Evolutionary conservation across 129 eudicot genomes (phyloP).

Genomic region (Tagetes patula): DNA sequence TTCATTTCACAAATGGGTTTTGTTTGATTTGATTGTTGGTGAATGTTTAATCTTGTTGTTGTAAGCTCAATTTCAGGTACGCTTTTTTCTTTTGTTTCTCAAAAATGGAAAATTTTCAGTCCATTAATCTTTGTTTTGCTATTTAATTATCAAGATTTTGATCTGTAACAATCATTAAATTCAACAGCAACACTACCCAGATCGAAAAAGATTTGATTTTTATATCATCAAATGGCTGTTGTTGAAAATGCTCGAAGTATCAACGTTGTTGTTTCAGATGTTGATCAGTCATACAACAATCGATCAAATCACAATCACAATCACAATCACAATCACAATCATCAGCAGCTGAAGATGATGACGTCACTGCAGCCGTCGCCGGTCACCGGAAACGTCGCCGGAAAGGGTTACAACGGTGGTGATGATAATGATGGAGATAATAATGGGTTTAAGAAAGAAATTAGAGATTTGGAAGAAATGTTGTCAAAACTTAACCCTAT

Average conservation of each 20-base stretch:
- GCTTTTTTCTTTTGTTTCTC: constrained; percentile 25
- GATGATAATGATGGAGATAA: constrained; percentile 29
- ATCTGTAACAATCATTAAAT: constrained; percentile 7
- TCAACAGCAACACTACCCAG: constrained; percentile 28
- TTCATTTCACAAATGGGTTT: constrained; percentile 15
- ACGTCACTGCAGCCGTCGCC: constrained; percentile 15
- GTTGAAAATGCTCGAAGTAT: constrained; percentile 17
- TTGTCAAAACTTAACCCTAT: constrained; percentile 73
- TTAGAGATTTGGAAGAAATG: constrained; percentile 79
- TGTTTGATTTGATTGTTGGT: constrained; percentile 32
- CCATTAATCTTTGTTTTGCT: background rate
- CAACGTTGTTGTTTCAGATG: constrained; percentile 27
- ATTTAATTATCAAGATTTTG: constrained; percentile 25
- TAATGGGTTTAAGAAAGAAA: constrained; percentile 60
- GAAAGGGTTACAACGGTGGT: constrained; percentile 18
- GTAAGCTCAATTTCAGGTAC: constrained; percentile 32
- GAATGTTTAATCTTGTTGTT: constrained; percentile 33
- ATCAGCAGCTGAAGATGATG: constrained; percentile 19
- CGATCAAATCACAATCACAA: constrained; percentile 27
- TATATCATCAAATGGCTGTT: constrained; percentile 28
- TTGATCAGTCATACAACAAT: constrained; percentile 31
- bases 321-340: constrained; percentile 8
- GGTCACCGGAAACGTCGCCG: background rate
- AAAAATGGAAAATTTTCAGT: constrained; percentile 22
- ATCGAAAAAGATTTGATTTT: constrained; percentile 30